A percentile compares a stretch with the other conserved stretches of the same genome.
phyloP scores from a whole-genome alignment of 371 early-diverging fungal genomes.

The Circinella umbellata region DNA sequence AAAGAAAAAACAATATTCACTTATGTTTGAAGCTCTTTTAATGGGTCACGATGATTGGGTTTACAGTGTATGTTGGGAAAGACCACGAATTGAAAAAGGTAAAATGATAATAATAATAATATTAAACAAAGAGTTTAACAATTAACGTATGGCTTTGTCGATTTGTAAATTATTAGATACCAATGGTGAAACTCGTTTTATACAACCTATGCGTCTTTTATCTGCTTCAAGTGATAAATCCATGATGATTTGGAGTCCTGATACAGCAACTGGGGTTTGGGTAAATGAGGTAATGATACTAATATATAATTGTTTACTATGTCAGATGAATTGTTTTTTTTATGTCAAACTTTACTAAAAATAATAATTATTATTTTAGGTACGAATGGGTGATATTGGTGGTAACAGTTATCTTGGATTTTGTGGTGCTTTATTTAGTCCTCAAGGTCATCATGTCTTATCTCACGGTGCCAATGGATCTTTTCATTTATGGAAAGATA shows the following conservation, averaged over 20 bases:
- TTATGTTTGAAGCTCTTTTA: slow-evolving; percentile 88
- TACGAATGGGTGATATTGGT: slow-evolving; percentile 92
- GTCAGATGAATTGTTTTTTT: no score
- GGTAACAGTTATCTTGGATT: slow-evolving; percentile 82
- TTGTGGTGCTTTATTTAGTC: slow-evolving; percentile 78
- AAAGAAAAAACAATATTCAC: slow-evolving; percentile 54
- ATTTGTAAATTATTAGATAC: slow-evolving; percentile 5
- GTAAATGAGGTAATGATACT: slow-evolving; percentile 55
- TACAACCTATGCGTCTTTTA: slow-evolving; percentile 76
- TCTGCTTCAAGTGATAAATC: slow-evolving; percentile 95
- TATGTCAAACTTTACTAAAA: no score
- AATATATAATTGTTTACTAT: no score
- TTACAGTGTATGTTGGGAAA: slow-evolving; percentile 82
- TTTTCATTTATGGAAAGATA: slow-evolving; percentile 83
- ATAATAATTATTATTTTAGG: slow-evolving; percentile 14
- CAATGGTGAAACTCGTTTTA: slow-evolving; percentile 28
- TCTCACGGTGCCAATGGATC: slow-evolving; percentile 91
- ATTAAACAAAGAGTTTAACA: neutral
- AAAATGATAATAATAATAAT: neutral
- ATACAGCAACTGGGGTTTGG: slow-evolving; percentile 86
- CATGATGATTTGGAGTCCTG: slow-evolving; percentile 92
- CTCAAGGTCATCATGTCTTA: slow-evolving; percentile 69
- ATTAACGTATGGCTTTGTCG: neutral
- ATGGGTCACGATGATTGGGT: slow-evolving; percentile 98
- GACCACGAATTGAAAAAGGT: slow-evolving; percentile 37